Percentiles rank a stretch among this genome's conserved stretches.
Conservation (phyloP, 768 basidiomycete genomes). For the Lyophyllum decastes region DNA sequence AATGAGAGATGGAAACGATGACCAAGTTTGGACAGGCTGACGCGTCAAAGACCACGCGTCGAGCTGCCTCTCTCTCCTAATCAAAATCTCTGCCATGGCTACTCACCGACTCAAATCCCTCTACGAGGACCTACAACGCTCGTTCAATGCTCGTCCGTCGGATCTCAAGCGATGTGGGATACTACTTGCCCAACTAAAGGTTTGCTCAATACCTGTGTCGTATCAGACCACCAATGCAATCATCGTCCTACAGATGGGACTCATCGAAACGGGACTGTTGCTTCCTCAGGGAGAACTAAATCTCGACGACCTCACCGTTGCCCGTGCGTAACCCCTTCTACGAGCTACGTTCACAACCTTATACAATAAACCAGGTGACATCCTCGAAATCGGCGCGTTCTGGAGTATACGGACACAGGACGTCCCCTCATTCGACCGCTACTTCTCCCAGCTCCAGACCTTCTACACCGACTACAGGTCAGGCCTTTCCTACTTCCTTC, state of each 20-base stretch:
- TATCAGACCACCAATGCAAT: conserved; percentile 2
- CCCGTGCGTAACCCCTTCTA: conserved; percentile 47
- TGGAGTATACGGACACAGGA: conserved; percentile 89
- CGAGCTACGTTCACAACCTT: not conserved
- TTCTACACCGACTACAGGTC: conserved; percentile 89
- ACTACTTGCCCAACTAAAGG: conserved; percentile 77
- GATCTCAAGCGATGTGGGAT: conserved; percentile 68
- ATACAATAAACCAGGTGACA: conserved; percentile 61
- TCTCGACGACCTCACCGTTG: conserved; percentile 66
- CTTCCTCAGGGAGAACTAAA: conserved; percentile 69
- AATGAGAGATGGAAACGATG: conserved; percentile 12
- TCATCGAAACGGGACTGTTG: conserved; percentile 77
- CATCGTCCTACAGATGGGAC: conserved; percentile 53
- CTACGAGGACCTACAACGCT: conserved; percentile 66
- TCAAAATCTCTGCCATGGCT: conserved; percentile 40
- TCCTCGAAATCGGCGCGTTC: conserved; percentile 94
- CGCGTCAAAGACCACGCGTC: conserved; percentile 37
- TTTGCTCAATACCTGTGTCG: conserved; percentile 21
- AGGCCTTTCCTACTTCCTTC: conserved; percentile 4
- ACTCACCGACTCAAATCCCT: conserved; percentile 54
- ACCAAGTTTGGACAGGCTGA: conserved; percentile 21
- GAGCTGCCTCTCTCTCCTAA: conserved; percentile 14
- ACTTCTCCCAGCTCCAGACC: conserved; percentile 87
- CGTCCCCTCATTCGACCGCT: conserved; percentile 92
- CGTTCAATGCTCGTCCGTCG: conserved; percentile 65